These are phyloP conservation scores for Cytospora schulzeri DNA, from an alignment of 2,329 filamentous ascomycete genomes.

Conservation along the genomic window DNA sequence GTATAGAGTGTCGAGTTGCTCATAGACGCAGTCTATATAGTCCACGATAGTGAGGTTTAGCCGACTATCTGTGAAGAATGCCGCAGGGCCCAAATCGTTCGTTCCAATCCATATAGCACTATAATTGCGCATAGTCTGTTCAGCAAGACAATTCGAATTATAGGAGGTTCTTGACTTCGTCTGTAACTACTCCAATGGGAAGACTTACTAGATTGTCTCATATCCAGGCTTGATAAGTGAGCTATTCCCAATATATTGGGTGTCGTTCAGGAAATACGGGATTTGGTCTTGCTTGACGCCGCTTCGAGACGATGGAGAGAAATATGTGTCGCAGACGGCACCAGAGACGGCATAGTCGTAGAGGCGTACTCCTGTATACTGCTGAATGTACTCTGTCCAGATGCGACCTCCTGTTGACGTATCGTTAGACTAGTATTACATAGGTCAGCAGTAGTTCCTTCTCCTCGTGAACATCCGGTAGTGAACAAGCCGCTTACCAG, in stretches of 20 bases:
- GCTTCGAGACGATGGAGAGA: constrained; percentile 22
- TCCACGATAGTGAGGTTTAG: constrained; percentile 48
- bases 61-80: constrained; percentile 57
- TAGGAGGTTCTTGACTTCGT: too few species aligned
- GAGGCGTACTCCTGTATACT: constrained; percentile 27
- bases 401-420: constrained; percentile 25
- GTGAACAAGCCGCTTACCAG: constrained; percentile 1
- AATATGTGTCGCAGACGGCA: constrained; percentile 29
- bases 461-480: neutral
- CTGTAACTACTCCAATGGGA: neutral
- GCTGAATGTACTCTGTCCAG: constrained; percentile 29
- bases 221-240: constrained; percentile 16
- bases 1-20: constrained; percentile 51
- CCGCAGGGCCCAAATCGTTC: constrained; percentile 59
- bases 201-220: constrained; percentile 25
- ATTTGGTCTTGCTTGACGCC: constrained; percentile 27
- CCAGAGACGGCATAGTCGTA: constrained; percentile 33
- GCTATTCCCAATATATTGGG: constrained; percentile 13
- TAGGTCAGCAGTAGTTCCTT: neutral
- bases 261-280: constrained; percentile 27
- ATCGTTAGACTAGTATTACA: constrained; percentile 14
- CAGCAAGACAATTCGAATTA: neutral
- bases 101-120: constrained; percentile 61
- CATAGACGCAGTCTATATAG: constrained; percentile 58
- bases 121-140: neutral